A percentile compares a stretch with the other conserved stretches of the same genome.
Conservation (phyloP, 768 basidiomycete species). For the Chalciporus pseudorubinellus region DNA sequence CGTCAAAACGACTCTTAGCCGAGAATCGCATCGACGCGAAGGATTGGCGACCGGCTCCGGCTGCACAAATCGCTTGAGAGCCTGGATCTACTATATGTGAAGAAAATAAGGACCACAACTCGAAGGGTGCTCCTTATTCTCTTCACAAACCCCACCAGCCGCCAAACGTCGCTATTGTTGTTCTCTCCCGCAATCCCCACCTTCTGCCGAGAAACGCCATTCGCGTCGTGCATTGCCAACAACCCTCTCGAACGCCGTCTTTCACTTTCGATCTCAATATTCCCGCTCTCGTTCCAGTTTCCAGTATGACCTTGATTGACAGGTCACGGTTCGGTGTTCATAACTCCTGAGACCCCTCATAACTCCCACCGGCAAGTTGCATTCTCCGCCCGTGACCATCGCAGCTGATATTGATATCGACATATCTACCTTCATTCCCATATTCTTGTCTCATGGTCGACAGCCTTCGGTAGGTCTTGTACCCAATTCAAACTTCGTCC, state of each 20-base stretch:
- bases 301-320: not conserved
- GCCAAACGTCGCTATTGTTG: too few species aligned
- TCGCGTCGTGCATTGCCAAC: not conserved
- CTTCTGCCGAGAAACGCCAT: not conserved
- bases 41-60: not conserved
- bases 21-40: not conserved
- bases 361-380: not conserved
- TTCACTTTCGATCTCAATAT: not conserved
- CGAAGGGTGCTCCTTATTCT: too few species aligned
- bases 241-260: not conserved
- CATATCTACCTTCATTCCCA: not conserved
- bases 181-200: not conserved
- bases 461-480: not conserved
- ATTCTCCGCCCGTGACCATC: not conserved
- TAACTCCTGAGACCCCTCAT: not conserved
- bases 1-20: not conserved
- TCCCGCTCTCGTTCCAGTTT: too few species aligned
- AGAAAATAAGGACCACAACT: too few species aligned
- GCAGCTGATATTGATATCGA: not conserved
- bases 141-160: not conserved
- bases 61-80: not conserved
- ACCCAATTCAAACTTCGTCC: not conserved
- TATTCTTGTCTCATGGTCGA: not conserved
- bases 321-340: not conserved
- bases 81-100: too few species aligned